A percentile compares a stretch with the other conserved stretches of the same genome.
Conservation (phyloP, 2,329 filamentous ascomycete genomes). For the Aschersonia sp. region DNA sequence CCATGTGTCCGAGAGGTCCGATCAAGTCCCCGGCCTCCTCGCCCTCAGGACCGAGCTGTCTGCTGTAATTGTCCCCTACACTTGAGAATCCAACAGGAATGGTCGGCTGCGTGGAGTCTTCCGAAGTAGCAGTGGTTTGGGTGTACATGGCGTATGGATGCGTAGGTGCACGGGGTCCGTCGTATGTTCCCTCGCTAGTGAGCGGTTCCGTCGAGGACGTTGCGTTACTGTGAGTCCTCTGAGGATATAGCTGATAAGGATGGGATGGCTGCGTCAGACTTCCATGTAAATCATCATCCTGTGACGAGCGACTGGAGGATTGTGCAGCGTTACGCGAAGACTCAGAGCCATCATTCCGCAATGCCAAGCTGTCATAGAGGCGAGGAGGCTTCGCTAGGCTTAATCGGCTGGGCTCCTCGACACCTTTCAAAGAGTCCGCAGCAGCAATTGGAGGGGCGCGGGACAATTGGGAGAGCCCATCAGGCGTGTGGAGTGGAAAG, state of each 20-base stretch:
- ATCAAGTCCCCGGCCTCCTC: conserved; percentile 81
- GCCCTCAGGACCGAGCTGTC: conserved; percentile 62
- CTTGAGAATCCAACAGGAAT: conserved; percentile 67
- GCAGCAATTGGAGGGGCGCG: conserved; percentile 8
- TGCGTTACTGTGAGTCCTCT: conserved; percentile 54
- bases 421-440: conserved; percentile 10
- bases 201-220: conserved; percentile 49
- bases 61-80: conserved; percentile 49
- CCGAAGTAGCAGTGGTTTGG: conserved; percentile 52
- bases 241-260: conserved; percentile 73
- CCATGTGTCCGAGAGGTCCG: conserved; percentile 74
- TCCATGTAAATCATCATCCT: conserved; percentile 49
- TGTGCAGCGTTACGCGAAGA: conserved; percentile 1
- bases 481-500: not conserved
- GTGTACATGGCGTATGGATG: conserved; percentile 82
- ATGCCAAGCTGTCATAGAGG: conserved; percentile 32
- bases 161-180: conserved; percentile 50
- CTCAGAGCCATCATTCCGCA: conserved; percentile 35
- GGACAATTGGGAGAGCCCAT: conserved; percentile 1
- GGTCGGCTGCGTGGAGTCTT: conserved; percentile 27
- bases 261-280: conserved; percentile 64
- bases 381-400: conserved; percentile 41
- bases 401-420: conserved; percentile 22
- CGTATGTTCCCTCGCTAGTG: conserved; percentile 29
- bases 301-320: conserved; percentile 10